Evolutionary conservation across 2,329 filamentous ascomycete species (phyloP).

Genomic region (Atkinsonella hypoxylon): DNA sequence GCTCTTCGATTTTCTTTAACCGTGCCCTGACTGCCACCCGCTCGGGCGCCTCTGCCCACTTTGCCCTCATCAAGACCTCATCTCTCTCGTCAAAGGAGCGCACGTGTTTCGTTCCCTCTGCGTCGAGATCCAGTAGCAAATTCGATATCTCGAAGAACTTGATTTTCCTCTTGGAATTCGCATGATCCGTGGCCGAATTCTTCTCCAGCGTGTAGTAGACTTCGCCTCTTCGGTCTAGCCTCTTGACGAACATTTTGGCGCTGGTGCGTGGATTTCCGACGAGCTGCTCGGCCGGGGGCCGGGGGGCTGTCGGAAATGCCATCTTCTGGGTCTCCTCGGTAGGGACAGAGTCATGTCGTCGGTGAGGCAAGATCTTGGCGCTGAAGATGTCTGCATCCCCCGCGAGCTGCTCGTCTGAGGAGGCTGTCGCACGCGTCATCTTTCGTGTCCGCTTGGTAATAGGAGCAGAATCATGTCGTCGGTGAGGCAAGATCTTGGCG

Average conservation of each 20-base stretch:
- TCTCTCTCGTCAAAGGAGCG: constrained; percentile 26
- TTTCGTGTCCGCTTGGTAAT: no score
- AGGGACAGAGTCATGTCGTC: not conserved
- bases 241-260: constrained; percentile 16
- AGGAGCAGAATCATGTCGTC: no score
- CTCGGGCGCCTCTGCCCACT: constrained; percentile 17
- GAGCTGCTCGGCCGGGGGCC: constrained; percentile 7
- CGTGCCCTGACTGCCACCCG: constrained; percentile 14
- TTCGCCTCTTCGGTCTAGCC: constrained; percentile 10
- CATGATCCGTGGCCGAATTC: constrained; percentile 4
- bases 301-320: constrained; percentile 9
- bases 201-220: constrained; percentile 18
- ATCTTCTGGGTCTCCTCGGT: constrained; percentile 2
- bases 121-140: constrained; percentile 40
- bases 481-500: no score
- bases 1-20: constrained; percentile 18
- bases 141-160: constrained; percentile 29
- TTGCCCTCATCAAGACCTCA: constrained; percentile 19
- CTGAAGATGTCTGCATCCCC: no score
- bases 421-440: no score
- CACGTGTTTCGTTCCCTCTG: constrained; percentile 30
- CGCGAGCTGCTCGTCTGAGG: no score
- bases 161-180: constrained; percentile 8
- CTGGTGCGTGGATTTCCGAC: constrained; percentile 2
- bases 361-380: no score